Evolutionary conservation across 192 early-diverging fungal species (phyloP).

Genomic region (Cetraspora pellucida): DNA sequence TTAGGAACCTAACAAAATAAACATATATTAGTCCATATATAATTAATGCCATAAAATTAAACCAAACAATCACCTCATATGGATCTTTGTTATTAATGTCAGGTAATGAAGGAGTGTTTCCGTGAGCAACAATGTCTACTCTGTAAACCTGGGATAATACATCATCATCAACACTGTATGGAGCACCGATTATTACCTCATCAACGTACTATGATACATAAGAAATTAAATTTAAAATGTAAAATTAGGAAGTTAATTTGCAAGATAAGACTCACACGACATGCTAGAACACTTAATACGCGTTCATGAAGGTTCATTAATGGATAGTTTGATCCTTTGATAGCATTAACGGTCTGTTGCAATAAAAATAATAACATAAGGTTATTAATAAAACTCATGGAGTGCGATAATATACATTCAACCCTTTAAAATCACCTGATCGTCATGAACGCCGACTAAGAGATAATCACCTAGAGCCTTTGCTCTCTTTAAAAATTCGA

Average conservation of each 20-base stretch:
- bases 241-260: not conserved
- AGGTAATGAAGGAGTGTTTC: conserved; percentile 62
- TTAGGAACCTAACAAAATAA: conserved; percentile 65
- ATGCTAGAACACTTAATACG: conserved; percentile 88
- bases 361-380: not conserved
- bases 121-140: conserved; percentile 80
- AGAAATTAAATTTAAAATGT: conserved; percentile 4
- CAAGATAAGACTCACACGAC: conserved; percentile 63
- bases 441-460: conserved; percentile 92
- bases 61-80: conserved; percentile 58
- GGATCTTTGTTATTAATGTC: conserved; percentile 83
- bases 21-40: not conserved
- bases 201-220: conserved; percentile 72
- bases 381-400: not conserved
- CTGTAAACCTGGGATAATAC: conserved; percentile 86
- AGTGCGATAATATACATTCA: not conserved
- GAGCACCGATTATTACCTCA: conserved; percentile 92
- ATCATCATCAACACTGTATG: conserved; percentile 84
- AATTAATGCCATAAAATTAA: not conserved
- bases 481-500: conserved; percentile 88
- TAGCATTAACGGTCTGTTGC: conserved; percentile 73
- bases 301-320: conserved; percentile 97
- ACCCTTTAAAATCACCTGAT: conserved; percentile 51
- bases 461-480: conserved; percentile 86
- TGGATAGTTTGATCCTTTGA: conserved; percentile 88